Conservation (phyloP, 192 early-diverging fungal genomes). For the Glomus cerebriforme region DNA sequence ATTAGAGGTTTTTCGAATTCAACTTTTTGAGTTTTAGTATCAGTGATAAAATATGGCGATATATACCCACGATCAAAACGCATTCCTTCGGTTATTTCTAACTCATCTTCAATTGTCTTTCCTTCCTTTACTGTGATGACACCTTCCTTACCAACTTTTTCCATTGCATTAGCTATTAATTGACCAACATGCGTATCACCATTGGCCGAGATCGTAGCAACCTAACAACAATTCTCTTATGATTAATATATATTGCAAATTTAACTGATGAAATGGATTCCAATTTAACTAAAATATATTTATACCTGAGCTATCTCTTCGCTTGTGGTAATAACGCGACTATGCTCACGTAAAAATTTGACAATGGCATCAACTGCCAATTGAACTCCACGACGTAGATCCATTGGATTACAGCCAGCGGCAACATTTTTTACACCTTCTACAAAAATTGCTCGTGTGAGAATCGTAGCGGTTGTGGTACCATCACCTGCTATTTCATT, state of each 20-base stretch:
- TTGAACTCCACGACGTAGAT: slow-evolving; percentile 93
- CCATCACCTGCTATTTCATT: slow-evolving; percentile 99
- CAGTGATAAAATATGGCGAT: slow-evolving; percentile 99
- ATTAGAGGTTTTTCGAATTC: slow-evolving; percentile 99
- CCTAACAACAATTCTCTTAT: slow-evolving; percentile 28
- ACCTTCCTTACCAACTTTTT: slow-evolving; percentile 99
- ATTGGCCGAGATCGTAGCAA: slow-evolving; percentile 98
- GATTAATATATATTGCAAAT: not conserved
- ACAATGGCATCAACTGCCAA: slow-evolving; percentile 93
- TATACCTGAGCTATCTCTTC: slow-evolving; percentile 95
- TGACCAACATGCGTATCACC: slow-evolving; percentile 96
- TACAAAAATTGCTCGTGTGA: slow-evolving; percentile 97
- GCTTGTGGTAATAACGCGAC: slow-evolving; percentile 89
- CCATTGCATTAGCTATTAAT: slow-evolving; percentile 99
- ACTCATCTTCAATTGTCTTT: slow-evolving; percentile 99
- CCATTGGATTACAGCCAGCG: slow-evolving; percentile 99
- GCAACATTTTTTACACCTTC: slow-evolving; percentile 99
- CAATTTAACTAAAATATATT: not conserved
- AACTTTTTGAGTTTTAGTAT: slow-evolving; percentile 97
- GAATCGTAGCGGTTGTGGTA: slow-evolving; percentile 98
- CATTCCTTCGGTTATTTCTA: slow-evolving; percentile 99
- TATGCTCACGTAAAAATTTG: slow-evolving; percentile 88
- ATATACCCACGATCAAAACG: slow-evolving; percentile 99
- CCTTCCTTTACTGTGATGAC: slow-evolving; percentile 99
- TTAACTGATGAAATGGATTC: not conserved